A percentile compares a stretch with the other conserved stretches of the same genome.
Conservation (phyloP, 2,329 filamentous ascomycete genomes). For the Calonectria hongkongensis region DNA sequence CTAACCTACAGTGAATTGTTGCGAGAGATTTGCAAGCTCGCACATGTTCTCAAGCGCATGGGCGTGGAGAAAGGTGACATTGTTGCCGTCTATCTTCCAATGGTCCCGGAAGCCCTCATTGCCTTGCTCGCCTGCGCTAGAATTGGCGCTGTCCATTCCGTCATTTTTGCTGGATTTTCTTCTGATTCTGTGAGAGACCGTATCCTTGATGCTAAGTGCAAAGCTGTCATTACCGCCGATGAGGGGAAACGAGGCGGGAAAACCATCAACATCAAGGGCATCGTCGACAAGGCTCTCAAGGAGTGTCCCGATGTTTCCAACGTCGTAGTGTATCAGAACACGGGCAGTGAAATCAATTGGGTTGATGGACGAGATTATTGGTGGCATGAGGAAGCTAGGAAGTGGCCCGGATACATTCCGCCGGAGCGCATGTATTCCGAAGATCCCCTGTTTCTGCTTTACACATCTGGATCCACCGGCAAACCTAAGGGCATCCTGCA, state of each 20-base stretch:
- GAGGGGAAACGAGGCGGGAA: slow-evolving; percentile 96
- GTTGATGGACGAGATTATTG: slow-evolving; percentile 89
- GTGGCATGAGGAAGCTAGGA: slow-evolving; percentile 97
- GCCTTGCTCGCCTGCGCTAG: slow-evolving; percentile 85
- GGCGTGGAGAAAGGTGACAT: slow-evolving; percentile 96
- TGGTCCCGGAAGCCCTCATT: slow-evolving; percentile 95
- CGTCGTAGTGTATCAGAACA: slow-evolving; percentile 92
- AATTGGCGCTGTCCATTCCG: slow-evolving; percentile 94
- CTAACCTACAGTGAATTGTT: slow-evolving; percentile 94
- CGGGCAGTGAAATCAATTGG: slow-evolving; percentile 89
- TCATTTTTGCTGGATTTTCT: slow-evolving; percentile 96
- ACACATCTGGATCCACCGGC: slow-evolving; percentile 95
- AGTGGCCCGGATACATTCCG: slow-evolving; percentile 91
- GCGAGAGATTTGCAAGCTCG: slow-evolving; percentile 87
- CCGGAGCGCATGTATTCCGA: slow-evolving; percentile 91
- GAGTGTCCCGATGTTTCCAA: slow-evolving; percentile 85
- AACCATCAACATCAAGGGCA: slow-evolving; percentile 95
- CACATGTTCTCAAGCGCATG: slow-evolving; percentile 90
- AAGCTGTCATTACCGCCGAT: slow-evolving; percentile 93
- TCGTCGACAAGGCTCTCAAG: slow-evolving; percentile 92
- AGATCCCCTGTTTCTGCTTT: slow-evolving; percentile 94
- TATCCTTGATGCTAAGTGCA: slow-evolving; percentile 89
- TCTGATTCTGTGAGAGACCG: slow-evolving; percentile 93
- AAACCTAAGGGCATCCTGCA: slow-evolving; percentile 98
- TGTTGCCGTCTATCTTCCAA: slow-evolving; percentile 94